Evolutionary conservation across 805 yeast genomes (phyloP), one percentile per base, ranked within the genome.

Genomic region (Candida montana): DNA sequence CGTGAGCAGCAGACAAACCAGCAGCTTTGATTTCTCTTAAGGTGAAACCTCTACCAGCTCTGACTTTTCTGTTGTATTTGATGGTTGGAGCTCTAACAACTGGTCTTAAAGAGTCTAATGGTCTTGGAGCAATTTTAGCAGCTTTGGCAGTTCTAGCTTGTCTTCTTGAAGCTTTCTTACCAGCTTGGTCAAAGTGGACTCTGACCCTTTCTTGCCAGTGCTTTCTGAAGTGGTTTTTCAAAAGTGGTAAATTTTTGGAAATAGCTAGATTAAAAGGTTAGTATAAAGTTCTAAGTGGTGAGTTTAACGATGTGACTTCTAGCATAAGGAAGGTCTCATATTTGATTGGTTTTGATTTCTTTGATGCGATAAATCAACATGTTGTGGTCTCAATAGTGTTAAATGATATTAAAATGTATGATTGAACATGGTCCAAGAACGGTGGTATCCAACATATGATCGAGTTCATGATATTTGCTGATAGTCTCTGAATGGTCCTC

Each of bases 191-290:
- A 71, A 93, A 85, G 89, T 95, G 99, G 66, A 89, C 96, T 73
- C 80, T 87, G 81, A 93, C 99, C 71, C 98, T 87, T 76, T 88
- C 95, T 79, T 93, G 98, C 99, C 99, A 93, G 96, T 91, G 91
- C 87, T 91, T 91, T 83, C 97, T 85, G 95, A 91, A 91, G 81
- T 93, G 99, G 84, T 93, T 93, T 84, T 87, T 88, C 82, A 87
- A 85, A 79, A 91, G 79, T 80, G 98, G 96, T 79, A 89, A 82
- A 80, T 91, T 91, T 90, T 93, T 91, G 65, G 93, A 76, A 81
- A 93, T 89, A 76, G 98, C 99, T 91, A 72, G 24, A 11, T 12
- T 11, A 6, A 17, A n/a, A n/a, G 11, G 39, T 41, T 41, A 41
- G 44, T 41, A 41, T 16, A 23, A 16, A 85, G 64, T 16, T 17